Conservation (phyloP, 345 rosid genomes). For the Citrus sinensis region DNA sequence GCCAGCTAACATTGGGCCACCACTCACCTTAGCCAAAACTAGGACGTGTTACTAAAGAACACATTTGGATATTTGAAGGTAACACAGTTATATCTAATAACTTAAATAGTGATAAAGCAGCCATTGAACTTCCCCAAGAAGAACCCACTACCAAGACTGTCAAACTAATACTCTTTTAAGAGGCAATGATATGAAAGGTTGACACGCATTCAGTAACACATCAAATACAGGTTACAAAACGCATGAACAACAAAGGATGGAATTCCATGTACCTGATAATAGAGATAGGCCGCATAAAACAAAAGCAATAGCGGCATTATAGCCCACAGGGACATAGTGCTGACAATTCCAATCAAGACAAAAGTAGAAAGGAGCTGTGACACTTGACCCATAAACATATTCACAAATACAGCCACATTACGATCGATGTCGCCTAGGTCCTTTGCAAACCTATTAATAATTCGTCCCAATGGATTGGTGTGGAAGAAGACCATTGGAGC, state of each 20-base stretch:
- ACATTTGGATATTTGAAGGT: not conserved
- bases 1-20: not conserved
- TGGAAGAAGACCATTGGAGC: constrained; percentile 99
- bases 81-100: not conserved
- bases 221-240: not conserved
- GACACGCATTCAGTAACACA: not conserved
- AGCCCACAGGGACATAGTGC: constrained; percentile 98
- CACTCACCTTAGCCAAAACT: not conserved
- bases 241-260: not conserved
- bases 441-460: constrained; percentile 95
- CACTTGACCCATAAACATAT: constrained; percentile 81
- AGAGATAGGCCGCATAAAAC: constrained; percentile 87
- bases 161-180: not conserved
- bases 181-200: not conserved
- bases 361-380: constrained; percentile 92
- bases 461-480: constrained; percentile 91
- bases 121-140: not conserved
- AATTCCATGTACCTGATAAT: constrained; percentile 70
- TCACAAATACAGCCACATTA: constrained; percentile 61
- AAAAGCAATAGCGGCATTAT: constrained; percentile 91
- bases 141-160: not conserved
- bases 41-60: not conserved
- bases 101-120: not conserved
- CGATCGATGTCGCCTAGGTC: constrained; percentile 96
- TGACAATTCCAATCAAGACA: constrained; percentile 89